These are phyloP conservation scores for Malassezia japonica DNA, from an alignment of 1,284 basidiomycete genomes.

Conservation along the genomic window DNA sequence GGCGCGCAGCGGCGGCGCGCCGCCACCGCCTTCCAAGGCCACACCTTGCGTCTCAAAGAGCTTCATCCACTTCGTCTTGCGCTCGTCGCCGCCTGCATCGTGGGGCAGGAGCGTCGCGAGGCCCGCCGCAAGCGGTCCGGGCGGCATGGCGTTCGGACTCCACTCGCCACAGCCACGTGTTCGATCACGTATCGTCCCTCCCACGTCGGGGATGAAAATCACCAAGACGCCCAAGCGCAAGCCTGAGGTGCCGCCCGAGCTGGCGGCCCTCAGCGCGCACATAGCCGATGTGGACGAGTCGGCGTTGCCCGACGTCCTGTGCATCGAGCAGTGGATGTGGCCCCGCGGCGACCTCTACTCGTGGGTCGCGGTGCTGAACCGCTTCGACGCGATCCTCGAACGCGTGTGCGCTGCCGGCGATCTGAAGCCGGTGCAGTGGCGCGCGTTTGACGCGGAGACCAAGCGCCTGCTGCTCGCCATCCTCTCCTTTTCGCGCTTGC, in stretches of 20 bases:
- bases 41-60: no score
- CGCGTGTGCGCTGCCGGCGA: slow-evolving; percentile 68
- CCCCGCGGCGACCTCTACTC: slow-evolving; percentile 92
- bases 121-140: no score
- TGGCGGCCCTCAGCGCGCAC: slow-evolving; percentile 27
- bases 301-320: slow-evolving; percentile 34
- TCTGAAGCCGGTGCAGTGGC: slow-evolving; percentile 54
- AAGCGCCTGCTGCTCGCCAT: slow-evolving; percentile 71
- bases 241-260: slow-evolving; percentile 31
- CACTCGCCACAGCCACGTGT: no score
- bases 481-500: slow-evolving; percentile 72
- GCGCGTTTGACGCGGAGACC: slow-evolving; percentile 65
- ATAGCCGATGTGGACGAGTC: slow-evolving; percentile 32
- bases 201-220: slow-evolving; percentile 48
- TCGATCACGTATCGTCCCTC: no score
- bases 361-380: slow-evolving; percentile 90
- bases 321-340: slow-evolving; percentile 66
- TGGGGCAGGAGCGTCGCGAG: no score
- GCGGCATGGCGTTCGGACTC: no score
- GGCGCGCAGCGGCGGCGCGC: not conserved
- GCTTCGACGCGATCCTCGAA: slow-evolving; percentile 81
- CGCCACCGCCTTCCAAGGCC: no score
- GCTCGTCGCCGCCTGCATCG: no score
- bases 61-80: no score
- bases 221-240: slow-evolving; percentile 45